Conservation (phyloP, 495 filamentous ascomycete species). For the Amphirosellinia nigrospora region DNA sequence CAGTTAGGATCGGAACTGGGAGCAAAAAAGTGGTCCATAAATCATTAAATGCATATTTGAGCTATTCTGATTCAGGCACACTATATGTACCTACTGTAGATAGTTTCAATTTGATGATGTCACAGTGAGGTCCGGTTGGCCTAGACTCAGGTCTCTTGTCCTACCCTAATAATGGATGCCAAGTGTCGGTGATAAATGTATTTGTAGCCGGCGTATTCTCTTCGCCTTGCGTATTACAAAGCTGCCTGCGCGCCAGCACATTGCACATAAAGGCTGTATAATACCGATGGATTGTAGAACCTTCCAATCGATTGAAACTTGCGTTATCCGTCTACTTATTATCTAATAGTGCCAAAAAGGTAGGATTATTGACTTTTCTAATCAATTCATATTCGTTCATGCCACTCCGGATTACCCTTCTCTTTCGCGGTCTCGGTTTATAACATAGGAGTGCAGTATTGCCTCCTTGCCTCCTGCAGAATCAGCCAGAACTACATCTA, state of each 20-base stretch:
- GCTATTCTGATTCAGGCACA: constrained; percentile 13
- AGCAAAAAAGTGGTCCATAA: background rate
- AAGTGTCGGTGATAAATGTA: constrained; percentile 5
- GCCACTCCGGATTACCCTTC: background rate
- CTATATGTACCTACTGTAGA: no score
- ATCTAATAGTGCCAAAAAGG: constrained; percentile 7
- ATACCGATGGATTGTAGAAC: constrained; percentile 35
- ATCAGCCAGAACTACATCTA: background rate
- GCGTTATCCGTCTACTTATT: background rate
- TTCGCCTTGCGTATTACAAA: constrained; percentile 38
- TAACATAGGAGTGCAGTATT: background rate
- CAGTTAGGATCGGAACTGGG: background rate
- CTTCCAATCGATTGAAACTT: constrained; percentile 30
- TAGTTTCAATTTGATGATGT: constrained; percentile 12
- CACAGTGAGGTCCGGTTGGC: no score
- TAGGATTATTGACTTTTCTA: constrained; percentile 10
- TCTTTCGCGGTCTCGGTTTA: background rate
- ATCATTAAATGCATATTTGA: constrained; percentile 22
- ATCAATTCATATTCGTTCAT: constrained; percentile 15
- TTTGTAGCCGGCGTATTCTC: background rate
- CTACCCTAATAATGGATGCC: background rate
- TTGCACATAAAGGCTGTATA: background rate
- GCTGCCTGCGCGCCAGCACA: constrained; percentile 24
- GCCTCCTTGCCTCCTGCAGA: constrained; percentile 2
- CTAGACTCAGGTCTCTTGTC: no score